These are phyloP conservation scores for Sporisorium scitamineum DNA, from an alignment of 1,284 basidiomycete species.

Conservation along the genomic window DNA sequence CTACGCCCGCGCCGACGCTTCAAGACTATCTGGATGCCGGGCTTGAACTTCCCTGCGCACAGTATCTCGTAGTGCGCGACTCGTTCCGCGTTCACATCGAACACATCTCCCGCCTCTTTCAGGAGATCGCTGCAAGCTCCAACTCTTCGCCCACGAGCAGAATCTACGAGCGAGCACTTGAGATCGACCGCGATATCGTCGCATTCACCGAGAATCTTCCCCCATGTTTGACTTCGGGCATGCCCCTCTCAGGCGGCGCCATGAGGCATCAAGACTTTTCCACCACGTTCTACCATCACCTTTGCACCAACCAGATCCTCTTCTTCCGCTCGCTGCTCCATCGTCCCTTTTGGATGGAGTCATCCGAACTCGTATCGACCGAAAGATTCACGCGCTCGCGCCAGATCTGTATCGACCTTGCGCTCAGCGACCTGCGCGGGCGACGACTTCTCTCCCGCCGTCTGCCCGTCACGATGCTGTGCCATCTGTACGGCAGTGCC, in stretches of 20 bases:
- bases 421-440: conserved; percentile 37
- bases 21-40: conserved; percentile 34
- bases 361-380: conserved; percentile 28
- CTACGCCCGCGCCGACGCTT: conserved; percentile 29
- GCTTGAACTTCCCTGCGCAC: conserved; percentile 39
- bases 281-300: conserved; percentile 45
- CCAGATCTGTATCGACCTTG: conserved; percentile 42
- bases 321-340: conserved; percentile 47
- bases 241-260: conserved; percentile 27
- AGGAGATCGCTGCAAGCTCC: conserved; percentile 43
- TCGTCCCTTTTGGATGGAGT: conserved; percentile 51
- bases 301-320: conserved; percentile 45
- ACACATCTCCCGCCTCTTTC: conserved; percentile 39
- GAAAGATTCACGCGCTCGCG: conserved; percentile 33
- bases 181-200: conserved; percentile 40
- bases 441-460: conserved; percentile 39
- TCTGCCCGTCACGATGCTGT: conserved; percentile 43
- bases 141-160: conserved; percentile 23
- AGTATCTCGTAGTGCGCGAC: conserved; percentile 45
- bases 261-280: conserved; percentile 44
- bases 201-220: conserved; percentile 25
- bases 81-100: conserved; percentile 35
- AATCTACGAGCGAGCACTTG: conserved; percentile 43
- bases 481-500: conserved; percentile 43
- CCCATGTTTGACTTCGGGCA: conserved; percentile 22